Evolutionary conservation across 176 grass and related monocot genomes (phyloP).

Genomic region (Oryza rufipogon): DNA sequence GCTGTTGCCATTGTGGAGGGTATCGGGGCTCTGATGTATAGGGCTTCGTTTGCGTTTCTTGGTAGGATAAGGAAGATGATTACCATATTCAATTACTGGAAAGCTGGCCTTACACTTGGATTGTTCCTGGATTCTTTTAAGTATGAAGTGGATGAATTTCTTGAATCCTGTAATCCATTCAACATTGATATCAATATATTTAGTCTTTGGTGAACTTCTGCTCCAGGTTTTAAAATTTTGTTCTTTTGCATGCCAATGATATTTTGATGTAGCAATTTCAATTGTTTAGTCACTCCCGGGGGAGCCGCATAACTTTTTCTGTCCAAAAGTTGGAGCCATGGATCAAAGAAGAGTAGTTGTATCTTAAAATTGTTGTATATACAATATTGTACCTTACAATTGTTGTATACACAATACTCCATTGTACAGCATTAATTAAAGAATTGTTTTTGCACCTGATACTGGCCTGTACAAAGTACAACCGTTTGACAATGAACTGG

Average conservation of each 20-base stretch:
- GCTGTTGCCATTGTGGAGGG: constrained; percentile 84
- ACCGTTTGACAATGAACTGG: neutral
- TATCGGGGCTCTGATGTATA: constrained; percentile 93
- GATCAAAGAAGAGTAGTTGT: neutral
- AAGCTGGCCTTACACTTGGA: constrained; percentile 86
- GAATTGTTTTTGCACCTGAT: neutral
- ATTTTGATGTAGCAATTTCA: neutral
- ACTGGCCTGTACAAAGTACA: neutral
- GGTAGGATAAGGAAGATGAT: constrained; percentile 68
- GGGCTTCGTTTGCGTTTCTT: constrained; percentile 56
- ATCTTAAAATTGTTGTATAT: neutral
- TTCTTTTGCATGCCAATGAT: neutral
- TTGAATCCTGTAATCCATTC: constrained; percentile 77
- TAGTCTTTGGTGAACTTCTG: constrained; percentile 51
- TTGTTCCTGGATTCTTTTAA: constrained; percentile 93
- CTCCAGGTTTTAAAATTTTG: neutral
- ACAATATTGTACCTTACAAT: neutral
- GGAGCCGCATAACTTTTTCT: neutral
- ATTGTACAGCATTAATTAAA: neutral
- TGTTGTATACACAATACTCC: neutral
- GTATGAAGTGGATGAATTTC: constrained; percentile 68
- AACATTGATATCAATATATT: constrained; percentile 70
- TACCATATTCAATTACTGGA: constrained; percentile 91
- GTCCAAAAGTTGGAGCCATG: neutral
- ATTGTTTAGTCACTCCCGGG: neutral